Conservation (phyloP, 495 filamentous ascomycete genomes). For the Umbilicaria muhlenbergii region DNA sequence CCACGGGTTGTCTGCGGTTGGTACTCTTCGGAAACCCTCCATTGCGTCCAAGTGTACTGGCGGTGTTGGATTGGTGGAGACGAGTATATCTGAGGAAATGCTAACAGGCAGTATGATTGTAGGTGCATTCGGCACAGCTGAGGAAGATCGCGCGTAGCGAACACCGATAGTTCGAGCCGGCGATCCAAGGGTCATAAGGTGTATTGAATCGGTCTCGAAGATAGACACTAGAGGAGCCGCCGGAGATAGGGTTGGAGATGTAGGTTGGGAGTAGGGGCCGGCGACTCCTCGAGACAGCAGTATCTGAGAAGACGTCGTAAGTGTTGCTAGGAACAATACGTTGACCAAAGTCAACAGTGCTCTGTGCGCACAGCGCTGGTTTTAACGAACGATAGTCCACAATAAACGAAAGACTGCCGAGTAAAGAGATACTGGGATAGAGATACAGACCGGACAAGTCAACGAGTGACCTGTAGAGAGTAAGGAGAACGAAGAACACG, state of each 20-base stretch:
- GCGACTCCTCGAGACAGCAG: slow-evolving; percentile 24
- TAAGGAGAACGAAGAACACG: neutral
- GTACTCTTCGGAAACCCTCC: no score
- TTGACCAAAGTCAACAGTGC: neutral
- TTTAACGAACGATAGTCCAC: neutral
- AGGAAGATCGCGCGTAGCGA: no score
- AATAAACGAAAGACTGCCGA: neutral
- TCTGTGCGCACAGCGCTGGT: neutral
- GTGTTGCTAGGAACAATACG: slow-evolving; percentile 1
- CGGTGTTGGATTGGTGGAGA: no score
- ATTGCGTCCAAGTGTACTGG: no score
- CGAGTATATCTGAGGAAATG: no score
- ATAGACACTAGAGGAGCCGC: slow-evolving; percentile 12
- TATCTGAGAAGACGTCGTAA: slow-evolving; percentile 27
- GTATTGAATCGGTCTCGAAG: slow-evolving; percentile 14
- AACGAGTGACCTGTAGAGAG: neutral
- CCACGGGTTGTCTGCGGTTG: no score
- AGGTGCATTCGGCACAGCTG: no score
- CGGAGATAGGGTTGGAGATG: slow-evolving; percentile 1
- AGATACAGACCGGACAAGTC: slow-evolving; percentile 9
- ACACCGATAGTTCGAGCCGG: no score
- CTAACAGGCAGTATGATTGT: no score
- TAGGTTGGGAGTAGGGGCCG: slow-evolving; percentile 11
- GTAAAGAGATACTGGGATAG: neutral
- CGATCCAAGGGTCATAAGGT: slow-evolving; percentile 10